Base-by-base conservation (phyloP, 305 asterid genomes). In the Fraxinus ornus region DNA sequence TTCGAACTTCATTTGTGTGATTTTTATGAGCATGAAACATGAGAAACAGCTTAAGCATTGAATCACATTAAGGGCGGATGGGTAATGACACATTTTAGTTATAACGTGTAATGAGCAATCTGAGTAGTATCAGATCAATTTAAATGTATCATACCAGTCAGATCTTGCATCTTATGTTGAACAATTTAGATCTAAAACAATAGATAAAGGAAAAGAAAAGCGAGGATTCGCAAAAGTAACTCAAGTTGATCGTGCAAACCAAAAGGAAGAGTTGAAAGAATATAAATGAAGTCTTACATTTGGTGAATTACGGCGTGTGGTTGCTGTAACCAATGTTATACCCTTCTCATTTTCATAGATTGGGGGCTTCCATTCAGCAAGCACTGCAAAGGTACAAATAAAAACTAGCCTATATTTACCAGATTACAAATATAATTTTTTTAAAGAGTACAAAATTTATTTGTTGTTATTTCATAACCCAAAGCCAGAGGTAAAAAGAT, bases 331-430 rank as follows among this genome's bases (percentile, higher is more conserved):
- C 89, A 95, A 85, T 75, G 78, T 86, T 87, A 95, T 83, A 49
- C 98, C 98, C 49, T 52, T 88, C 60, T 87, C 86, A 83, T 93
- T 92, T 83, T 91, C 95, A 84, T 93, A 93, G 10, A 95, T 95
- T 30, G 97, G 98, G 6, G 94, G 97, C 88, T 95, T 95, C 98
- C 98, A 92, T 88, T 95, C 98, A 83, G 98, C 94, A 84, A 95
- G 97, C 84, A 95, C 98, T 95, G 75, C 79, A 77, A 78, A 85
- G 81, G 62, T 39, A 75, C 77, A 60, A 84, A 79, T 37, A 73
- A 30, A 78, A 82, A 47, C 60, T 55, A 80, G 79, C 80, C 76
- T 81, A 60, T 78, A 7, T 19, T 73, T 21, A 32, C 21, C 68
- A 71, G n/a, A 15, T 71, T 28, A 68, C 19, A 68, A 68, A 68